Base-by-base conservation (phyloP, 1,284 basidiomycete species). In the Ceratorhiza oryzae-sativae region DNA sequence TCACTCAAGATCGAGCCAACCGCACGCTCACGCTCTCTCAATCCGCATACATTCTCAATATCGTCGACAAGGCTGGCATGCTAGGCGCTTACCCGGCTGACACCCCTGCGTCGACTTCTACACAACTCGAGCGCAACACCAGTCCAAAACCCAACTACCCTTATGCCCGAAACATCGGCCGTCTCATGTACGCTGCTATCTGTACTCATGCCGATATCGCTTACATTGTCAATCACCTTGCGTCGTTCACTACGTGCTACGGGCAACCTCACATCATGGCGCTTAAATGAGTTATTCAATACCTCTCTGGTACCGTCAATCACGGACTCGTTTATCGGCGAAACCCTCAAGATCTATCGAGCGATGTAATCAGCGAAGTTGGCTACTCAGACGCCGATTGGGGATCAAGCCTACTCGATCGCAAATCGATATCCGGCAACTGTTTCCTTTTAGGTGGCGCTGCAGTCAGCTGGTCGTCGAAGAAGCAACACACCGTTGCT, bases 391-490 rank as follows among this genome's bases (percentile, higher is more conserved):
- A 73, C n/a, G 34, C 68, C 0, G 72, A 73, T 25, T 61, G 55
- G 39, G 72, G 68, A 9, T 39, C 67, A 18, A 53, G 48, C 39
- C n/a, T 36, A 10, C 56, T 59, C 15, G 56, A 59, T 56, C 18
- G 61, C 0, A 42, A 65, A 49, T 78, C 77, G 77, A 1, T 79
- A 39, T 25, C 78, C 46, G 78, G 79, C 5, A 78, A 75, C 60
- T 55, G 75, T 27, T 77, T 77, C 70, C 71, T 71, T 23, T 39
- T 74, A 48, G 72, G 72, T 30, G 76, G 76, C 1, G 74, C 71
- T 20, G 71, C 80, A 0, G 72, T 82, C 8, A 77, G 78, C n/a
- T 83, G 82, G 82, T 77, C 76, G 23, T 79, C 81, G 1, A 79
- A 81, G 63, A 79, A 73, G 59, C 81, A 83, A 73, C 68, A 73